Evolutionary conservation across 2,329 filamentous ascomycete species (phyloP).

Genomic region (Ilyonectria robusta): DNA sequence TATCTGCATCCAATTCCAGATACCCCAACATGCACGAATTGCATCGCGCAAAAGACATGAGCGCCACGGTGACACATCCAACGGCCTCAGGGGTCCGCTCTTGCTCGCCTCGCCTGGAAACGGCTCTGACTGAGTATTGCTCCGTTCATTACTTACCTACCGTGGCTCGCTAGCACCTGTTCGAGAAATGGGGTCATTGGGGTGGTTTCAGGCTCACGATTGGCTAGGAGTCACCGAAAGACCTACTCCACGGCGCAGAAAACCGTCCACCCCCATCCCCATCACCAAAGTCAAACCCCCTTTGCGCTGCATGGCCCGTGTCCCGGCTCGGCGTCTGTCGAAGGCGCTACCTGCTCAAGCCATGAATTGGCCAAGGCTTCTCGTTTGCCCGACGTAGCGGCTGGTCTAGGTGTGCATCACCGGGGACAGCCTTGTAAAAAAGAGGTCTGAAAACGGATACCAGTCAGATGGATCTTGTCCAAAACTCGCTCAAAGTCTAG

Average conservation of each 20-base stretch:
- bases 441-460: slow-evolving; percentile 12
- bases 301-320: slow-evolving; percentile 35
- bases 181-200: slow-evolving; percentile 19
- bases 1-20: slow-evolving; percentile 1
- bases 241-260: slow-evolving; percentile 33
- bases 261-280: slow-evolving; percentile 32
- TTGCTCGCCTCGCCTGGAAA: slow-evolving; percentile 11
- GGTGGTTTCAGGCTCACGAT: slow-evolving; percentile 20
- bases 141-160: not conserved
- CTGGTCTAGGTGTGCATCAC: slow-evolving; percentile 30
- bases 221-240: slow-evolving; percentile 10
- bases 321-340: slow-evolving; percentile 24
- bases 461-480: slow-evolving; percentile 9
- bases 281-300: slow-evolving; percentile 33
- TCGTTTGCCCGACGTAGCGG: slow-evolving; percentile 31
- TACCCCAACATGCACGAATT: not conserved
- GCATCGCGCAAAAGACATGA: slow-evolving; percentile 3
- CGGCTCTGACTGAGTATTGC: not conserved
- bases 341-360: slow-evolving; percentile 27
- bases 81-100: slow-evolving; percentile 21
- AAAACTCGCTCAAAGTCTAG: slow-evolving; percentile 40
- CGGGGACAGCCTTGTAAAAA: slow-evolving; percentile 43
- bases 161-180: slow-evolving; percentile 11
- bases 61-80: slow-evolving; percentile 14
- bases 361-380: slow-evolving; percentile 24